Evolutionary conservation across 106 monocot genomes (phyloP).

Genomic region (Chionographis japonica): DNA sequence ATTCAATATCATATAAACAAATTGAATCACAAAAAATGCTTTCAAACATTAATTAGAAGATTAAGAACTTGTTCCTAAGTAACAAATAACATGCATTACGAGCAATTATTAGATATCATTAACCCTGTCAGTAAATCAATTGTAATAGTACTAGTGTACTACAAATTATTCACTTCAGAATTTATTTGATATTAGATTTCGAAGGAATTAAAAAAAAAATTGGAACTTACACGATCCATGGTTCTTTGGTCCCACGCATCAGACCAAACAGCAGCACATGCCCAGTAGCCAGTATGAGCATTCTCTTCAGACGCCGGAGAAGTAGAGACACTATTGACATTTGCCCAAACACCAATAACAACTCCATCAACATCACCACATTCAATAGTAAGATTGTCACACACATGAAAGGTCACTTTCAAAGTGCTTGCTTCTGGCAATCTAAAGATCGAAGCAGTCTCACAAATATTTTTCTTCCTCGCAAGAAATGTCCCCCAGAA

Average conservation of each 20-base stretch:
- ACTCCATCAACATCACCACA: slow-evolving; percentile 95
- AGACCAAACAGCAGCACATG: slow-evolving; percentile 90
- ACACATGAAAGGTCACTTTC: slow-evolving; percentile 37
- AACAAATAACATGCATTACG: too few species aligned
- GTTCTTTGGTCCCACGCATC: slow-evolving; percentile 92
- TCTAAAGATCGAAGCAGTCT: slow-evolving; percentile 15
- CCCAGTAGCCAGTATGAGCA: slow-evolving; percentile 63
- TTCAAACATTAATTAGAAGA: too few species aligned
- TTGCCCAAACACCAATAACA: slow-evolving; percentile 68
- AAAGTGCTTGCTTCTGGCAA: slow-evolving; percentile 20
- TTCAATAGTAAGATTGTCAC: slow-evolving; percentile 40
- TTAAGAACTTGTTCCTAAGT: too few species aligned
- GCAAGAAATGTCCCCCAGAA: slow-evolving; percentile 63
- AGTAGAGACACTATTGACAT: slow-evolving; percentile 19
- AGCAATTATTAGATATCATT: too few species aligned
- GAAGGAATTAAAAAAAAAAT: background rate
- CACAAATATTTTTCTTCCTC: slow-evolving; percentile 32
- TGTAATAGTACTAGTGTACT: too few species aligned
- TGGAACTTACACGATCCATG: slow-evolving; percentile 77
- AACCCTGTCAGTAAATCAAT: too few species aligned
- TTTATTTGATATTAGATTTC: background rate
- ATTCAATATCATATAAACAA: too few species aligned
- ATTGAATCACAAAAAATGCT: too few species aligned
- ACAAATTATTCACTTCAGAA: too few species aligned
- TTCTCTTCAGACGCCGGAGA: slow-evolving; percentile 31